Percentiles rank a stretch among this genome's conserved stretches.
Evolutionary conservation across 129 eudicot species (phyloP).

Genomic region (Artemisia argyi): DNA sequence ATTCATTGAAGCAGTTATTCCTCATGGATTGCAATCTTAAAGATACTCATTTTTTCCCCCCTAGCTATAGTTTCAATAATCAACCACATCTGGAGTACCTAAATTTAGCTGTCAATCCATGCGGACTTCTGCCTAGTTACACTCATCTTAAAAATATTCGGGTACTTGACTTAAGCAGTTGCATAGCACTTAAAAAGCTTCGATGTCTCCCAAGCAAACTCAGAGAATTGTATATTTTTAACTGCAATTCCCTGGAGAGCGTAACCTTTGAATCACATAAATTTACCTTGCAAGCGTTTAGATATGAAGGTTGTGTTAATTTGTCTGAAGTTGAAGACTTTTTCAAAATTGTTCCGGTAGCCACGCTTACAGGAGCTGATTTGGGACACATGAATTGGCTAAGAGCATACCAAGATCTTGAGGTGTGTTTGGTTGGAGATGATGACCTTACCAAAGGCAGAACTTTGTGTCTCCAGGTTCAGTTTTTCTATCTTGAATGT

Average conservation of each 20-base stretch:
- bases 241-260: neutral
- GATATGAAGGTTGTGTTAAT: slow-evolving; percentile 10
- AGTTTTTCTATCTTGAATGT: neutral
- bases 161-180: slow-evolving; percentile 10
- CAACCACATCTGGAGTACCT: slow-evolving; percentile 7
- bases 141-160: slow-evolving; percentile 19
- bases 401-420: neutral
- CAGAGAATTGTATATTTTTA: slow-evolving; percentile 9
- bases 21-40: slow-evolving; percentile 7
- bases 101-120: neutral
- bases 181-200: slow-evolving; percentile 5
- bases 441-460: slow-evolving; percentile 20
- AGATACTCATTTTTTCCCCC: neutral
- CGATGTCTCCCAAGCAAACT: neutral
- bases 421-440: slow-evolving; percentile 25
- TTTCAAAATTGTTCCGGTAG: neutral
- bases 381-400: slow-evolving; percentile 29
- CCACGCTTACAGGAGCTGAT: slow-evolving; percentile 16
- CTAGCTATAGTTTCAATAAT: neutral
- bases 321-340: slow-evolving; percentile 1
- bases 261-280: too few species aligned
- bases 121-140: neutral
- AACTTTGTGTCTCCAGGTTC: slow-evolving; percentile 16
- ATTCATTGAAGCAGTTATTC: too few species aligned
- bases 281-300: too few species aligned